Conservation (phyloP, 2,329 filamentous ascomycete genomes). For the Tolypocladium ovalisporum region DNA sequence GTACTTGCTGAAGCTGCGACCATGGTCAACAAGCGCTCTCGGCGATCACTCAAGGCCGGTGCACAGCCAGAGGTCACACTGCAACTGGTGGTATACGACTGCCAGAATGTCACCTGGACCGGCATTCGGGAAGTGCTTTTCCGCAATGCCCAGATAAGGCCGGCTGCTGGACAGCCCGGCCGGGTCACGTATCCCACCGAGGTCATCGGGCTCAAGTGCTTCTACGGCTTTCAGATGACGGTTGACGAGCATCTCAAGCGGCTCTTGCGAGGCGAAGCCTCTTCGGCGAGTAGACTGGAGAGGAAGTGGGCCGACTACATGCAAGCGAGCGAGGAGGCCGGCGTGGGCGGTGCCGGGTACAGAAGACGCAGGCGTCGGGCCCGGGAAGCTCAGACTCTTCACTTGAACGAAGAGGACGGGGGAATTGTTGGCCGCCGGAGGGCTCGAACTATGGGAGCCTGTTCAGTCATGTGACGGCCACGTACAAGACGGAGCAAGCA, state of each 20-base stretch:
- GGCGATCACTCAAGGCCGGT: slow-evolving; percentile 26
- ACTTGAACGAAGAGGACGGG: slow-evolving; percentile 71
- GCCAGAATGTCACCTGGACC: slow-evolving; percentile 83
- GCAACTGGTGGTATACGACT: slow-evolving; percentile 79
- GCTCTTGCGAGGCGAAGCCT: slow-evolving; percentile 65
- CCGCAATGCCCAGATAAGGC: slow-evolving; percentile 66
- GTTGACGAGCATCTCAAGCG: slow-evolving; percentile 89
- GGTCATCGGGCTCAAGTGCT: slow-evolving; percentile 81
- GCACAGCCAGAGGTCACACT: slow-evolving; percentile 50
- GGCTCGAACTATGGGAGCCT: slow-evolving; percentile 52
- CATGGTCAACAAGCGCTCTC: slow-evolving; percentile 59
- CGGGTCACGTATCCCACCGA: slow-evolving; percentile 56
- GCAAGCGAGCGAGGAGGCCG: slow-evolving; percentile 81
- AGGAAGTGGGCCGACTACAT: slow-evolving; percentile 90
- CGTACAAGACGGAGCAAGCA: neutral
- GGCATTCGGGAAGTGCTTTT: slow-evolving; percentile 79
- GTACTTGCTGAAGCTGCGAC: slow-evolving; percentile 74
- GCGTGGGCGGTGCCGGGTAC: slow-evolving; percentile 51
- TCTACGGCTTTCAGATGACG: slow-evolving; percentile 90
- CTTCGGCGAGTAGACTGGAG: slow-evolving; percentile 68
- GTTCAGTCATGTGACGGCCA: slow-evolving; percentile 49
- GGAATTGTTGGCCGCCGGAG: slow-evolving; percentile 45
- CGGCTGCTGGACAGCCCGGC: slow-evolving; percentile 27
- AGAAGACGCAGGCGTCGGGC: slow-evolving; percentile 66
- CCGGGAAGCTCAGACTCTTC: slow-evolving; percentile 68